Evolutionary conservation across 164 flowering plant genomes (phyloP).

Genomic region (Stephania japonica): DNA sequence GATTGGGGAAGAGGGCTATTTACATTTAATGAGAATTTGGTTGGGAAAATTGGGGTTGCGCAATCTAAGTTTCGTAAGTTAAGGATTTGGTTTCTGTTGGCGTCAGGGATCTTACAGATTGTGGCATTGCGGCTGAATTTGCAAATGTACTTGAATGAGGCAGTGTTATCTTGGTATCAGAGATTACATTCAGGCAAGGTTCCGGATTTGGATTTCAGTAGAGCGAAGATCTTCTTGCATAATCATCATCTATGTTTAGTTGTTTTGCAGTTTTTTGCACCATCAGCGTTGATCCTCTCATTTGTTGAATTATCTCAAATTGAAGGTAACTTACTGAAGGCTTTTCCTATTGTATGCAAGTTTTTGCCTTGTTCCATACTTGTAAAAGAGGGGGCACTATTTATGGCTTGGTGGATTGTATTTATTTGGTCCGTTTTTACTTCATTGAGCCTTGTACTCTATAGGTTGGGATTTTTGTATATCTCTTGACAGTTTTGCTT

Average conservation of each 20-base stretch:
- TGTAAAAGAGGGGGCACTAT: constrained; percentile 51
- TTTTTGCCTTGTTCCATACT: constrained; percentile 44
- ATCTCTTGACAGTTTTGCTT: constrained; percentile 42
- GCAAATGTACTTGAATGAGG: constrained; percentile 91
- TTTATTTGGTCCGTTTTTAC: constrained; percentile 58
- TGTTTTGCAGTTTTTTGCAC: constrained; percentile 65
- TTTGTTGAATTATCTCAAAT: constrained; percentile 66
- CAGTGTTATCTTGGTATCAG: constrained; percentile 90
- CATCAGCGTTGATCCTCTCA: constrained; percentile 58
- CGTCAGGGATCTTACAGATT: constrained; percentile 53
- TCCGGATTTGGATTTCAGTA: constrained; percentile 89
- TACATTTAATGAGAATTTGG: constrained; percentile 30
- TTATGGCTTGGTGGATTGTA: constrained; percentile 89
- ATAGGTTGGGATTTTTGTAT: constrained; percentile 57
- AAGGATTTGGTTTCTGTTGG: constrained; percentile 58
- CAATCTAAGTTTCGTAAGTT: constrained; percentile 43
- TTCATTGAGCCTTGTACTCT: constrained; percentile 48
- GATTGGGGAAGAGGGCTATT: constrained; percentile 3
- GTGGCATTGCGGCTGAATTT: constrained; percentile 54
- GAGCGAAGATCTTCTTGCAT: constrained; percentile 93
- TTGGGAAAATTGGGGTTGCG: constrained; percentile 56
- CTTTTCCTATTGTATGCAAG: constrained; percentile 28
- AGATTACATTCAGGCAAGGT: constrained; percentile 83
- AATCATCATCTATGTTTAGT: constrained; percentile 74
- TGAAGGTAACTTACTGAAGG: constrained; percentile 31